Base-by-base conservation (phyloP, 441 rosid species). In the Omphalea diandra region DNA sequence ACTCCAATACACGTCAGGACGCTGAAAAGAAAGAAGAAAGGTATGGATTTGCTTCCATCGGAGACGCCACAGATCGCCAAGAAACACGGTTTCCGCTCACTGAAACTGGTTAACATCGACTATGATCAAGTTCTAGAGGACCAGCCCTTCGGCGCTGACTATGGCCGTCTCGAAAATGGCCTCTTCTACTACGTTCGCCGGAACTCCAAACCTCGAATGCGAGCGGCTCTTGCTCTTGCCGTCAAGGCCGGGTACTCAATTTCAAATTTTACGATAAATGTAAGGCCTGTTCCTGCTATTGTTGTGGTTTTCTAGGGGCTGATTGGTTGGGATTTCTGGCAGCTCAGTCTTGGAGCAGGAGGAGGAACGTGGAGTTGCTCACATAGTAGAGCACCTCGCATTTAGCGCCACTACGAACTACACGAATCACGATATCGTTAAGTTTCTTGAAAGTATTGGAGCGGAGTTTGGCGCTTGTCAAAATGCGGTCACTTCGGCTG, bases 321-420 rank as follows among this genome's bases (percentile, higher is more conserved):
- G 38, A 52, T 20, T 70, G 67, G 40, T 73, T 71, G 47, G 55
- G 59, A n/a, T 79, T 66, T 72, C 67, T 72, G 95, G 86, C 98
- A 94, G 98, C 83, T 94, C 98, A 86, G 95, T 94, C 76, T 81
- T 94, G 87, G 98, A 94, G 83, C 96, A 94, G 86, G 98, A 94
- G 66, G 90, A 84, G 70, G 96, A 94, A 80, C 91, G 92, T 64
- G 97, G 97, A 57, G 98, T 94, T 69, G 98, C 98, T 62, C 98
- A 94, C 77, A 88, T 94, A 50, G 90, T 89, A 43, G 97, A 94
- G 86, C 98, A 94, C 83, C 96, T 94, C 58, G 97, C 98, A 29
- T 94, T 94, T 70, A 94, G 98, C 77, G 96, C 98, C 26, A 94
- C 98, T 6, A 79, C 80, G 46, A 91, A 80, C 40, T 91, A 90